Base-by-base conservation (phyloP, 306 rosid species). In the Cucumis sativus region DNA sequence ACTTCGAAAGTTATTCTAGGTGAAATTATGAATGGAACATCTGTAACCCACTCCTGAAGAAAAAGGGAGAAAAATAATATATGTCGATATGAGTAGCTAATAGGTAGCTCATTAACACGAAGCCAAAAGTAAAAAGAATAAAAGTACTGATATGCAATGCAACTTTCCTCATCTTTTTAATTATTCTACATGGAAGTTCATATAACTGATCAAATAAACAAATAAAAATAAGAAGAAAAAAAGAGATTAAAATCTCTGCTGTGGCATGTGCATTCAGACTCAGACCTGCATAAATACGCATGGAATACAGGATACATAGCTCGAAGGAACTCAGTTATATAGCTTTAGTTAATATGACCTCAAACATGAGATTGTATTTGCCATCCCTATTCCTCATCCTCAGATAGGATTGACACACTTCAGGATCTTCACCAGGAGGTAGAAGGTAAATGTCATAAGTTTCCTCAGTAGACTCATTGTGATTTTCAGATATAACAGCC, bases 311-410 rank as follows among this genome's bases (percentile, higher is more conserved):
- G 20, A 2, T 30, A 30, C 10, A 52, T 52, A 51, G 77, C 45
- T 51, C 9, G 63, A 73, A 30, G 25, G 77, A 73, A 25, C 61
- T 17, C 15, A 18, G 77, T 52, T 73, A 73, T 25, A 73, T 47
- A 39, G 78, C 68, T 57, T 57, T 62, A 47, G 77, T 79, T 78
- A 77, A 61, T 65, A 83, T 64, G 78, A 95, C 99, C 99, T 95
- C 99, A 83, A 95, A 95, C 99, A 95, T 95, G 79, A 95, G 99
- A 88, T 91, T 95, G 93, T 92, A 95, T 83, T 92, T 95, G 6
- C 99, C 99, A 81, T 95, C 99, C 79, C 97, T 88, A 83, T 95
- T 95, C 89, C 99, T 89, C 99, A 95, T 95, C 86, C 99, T 92
- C 77, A 95, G 86, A 90, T 95, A 95, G 17, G 99, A 95, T 85